These are phyloP conservation scores for Angomonas ambiguus DNA, from an alignment of 208 protist species.

Conservation along the genomic window DNA sequence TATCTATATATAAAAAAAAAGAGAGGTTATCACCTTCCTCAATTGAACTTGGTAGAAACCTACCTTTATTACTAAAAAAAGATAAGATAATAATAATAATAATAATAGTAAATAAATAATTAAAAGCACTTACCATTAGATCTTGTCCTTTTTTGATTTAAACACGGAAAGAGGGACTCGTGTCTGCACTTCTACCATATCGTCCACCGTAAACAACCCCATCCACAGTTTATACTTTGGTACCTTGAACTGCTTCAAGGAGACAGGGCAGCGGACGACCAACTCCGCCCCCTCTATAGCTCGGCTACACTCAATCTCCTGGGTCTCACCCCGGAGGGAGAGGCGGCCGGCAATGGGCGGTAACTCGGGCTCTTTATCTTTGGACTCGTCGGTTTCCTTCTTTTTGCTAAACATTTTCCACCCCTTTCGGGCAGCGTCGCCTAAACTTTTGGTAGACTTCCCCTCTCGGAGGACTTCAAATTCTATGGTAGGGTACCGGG, in stretches of 20 bases:
- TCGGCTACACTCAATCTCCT: constrained; percentile 57
- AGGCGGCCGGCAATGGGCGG: constrained; percentile 43
- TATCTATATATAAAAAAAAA: too few relatives aligned
- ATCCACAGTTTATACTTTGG: constrained; percentile 51
- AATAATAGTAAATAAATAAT: not conserved
- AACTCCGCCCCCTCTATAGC: constrained; percentile 63
- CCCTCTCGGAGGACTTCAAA: constrained; percentile 53
- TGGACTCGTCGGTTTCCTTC: too few relatives aligned
- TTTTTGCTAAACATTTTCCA: not conserved
- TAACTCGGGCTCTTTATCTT: not conserved
- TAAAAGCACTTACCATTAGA: not conserved
- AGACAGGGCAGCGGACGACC: constrained; percentile 74
- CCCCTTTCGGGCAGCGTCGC: not conserved
- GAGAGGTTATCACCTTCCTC: too few relatives aligned
- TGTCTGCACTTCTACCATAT: constrained; percentile 78
- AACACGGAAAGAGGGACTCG: constrained; percentile 31
- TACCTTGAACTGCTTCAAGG: constrained; percentile 51
- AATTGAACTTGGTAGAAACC: too few relatives aligned
- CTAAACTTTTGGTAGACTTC: too few relatives aligned
- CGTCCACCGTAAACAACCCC: constrained; percentile 66
- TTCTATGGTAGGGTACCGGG: constrained; percentile 62
- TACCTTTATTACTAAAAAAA: not conserved
- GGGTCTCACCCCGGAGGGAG: constrained; percentile 49
- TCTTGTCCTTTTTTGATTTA: constrained; percentile 10
- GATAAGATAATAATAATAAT: not conserved